Base-by-base conservation (phyloP, 441 rosid genomes). In the Metrosideros polymorpha region DNA sequence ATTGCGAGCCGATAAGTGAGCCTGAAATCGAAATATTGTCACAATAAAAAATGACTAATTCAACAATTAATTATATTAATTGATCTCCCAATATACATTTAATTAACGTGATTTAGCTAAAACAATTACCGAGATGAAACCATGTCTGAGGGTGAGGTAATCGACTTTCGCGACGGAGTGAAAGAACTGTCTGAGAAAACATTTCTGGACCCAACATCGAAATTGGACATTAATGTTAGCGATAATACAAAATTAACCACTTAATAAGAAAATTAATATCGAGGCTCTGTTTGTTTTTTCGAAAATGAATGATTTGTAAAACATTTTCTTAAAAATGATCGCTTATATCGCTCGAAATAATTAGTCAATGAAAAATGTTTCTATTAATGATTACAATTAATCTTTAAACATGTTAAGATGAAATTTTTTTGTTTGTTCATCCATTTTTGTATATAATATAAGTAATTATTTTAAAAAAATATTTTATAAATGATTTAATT, bases 111-210 rank as follows among this genome's bases (percentile, higher is more conserved):
- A 71, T 39, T 39, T 32, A 63, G 76, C n/a, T 39, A 22, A 13
- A 12, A 71, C 15, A 71, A 42, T 39, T 88, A 91, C 91, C 89
- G 90, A 86, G 85, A 91, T 90, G 88, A 90, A 91, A n/a, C 93
- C 88, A 42, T 90, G 93, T 63, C 91, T 88, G 66, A 91, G 75
- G 63, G 91, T 91, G 83, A 90, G 86, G 85, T 89, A 88, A 82
- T 91, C 90, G 75, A 91, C 93, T 88, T 89, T 90, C 3, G 91
- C 90, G 2, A 91, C 91, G 1, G 91, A 89, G 83, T 17, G 12
- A 83, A 86, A 86, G 59, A 90, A 90, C 82, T 88, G 91, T 53
- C 89, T 86, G 88, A 91, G 84, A 82, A 91, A 90, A 50, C 91
- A 90, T 90, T 77, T 89, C 91, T 90, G 91, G 71, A 84, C 61